Evolutionary conservation across 441 rosid species (phyloP).

Genomic region (Melastoma candidum): DNA sequence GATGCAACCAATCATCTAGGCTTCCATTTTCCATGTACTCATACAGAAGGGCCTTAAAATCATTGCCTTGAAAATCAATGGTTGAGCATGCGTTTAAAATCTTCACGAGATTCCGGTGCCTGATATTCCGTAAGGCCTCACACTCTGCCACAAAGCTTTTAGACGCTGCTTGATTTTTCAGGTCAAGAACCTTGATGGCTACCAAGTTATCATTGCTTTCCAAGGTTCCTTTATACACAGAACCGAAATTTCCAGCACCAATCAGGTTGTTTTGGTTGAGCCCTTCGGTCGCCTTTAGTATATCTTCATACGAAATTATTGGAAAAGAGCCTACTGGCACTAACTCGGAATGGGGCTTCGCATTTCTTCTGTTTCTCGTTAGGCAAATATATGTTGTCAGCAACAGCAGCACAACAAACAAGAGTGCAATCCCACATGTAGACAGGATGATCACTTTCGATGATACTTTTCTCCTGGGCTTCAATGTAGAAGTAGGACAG

Average conservation of each 20-base stretch:
- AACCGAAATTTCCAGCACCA: slow-evolving; percentile 13
- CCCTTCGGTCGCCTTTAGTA: slow-evolving; percentile 11
- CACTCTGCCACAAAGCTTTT: slow-evolving; percentile 7
- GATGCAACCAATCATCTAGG: too few species aligned
- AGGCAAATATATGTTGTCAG: not conserved
- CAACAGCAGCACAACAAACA: too few species aligned
- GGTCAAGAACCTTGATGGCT: slow-evolving; percentile 18
- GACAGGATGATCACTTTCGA: too few species aligned
- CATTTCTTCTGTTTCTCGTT: not conserved
- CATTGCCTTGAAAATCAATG: slow-evolving; percentile 5
- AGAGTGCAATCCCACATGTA: too few species aligned
- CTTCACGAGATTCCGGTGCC: slow-evolving; percentile 6
- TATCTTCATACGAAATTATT: slow-evolving; percentile 14
- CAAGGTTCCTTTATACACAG: slow-evolving; percentile 18
- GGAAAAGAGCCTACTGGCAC: not conserved
- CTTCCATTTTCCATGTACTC: too few species aligned
- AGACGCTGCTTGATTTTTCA: slow-evolving; percentile 14
- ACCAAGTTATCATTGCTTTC: not conserved
- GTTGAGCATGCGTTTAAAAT: not conserved
- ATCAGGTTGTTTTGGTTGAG: slow-evolving; percentile 15
- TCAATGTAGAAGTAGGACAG: too few species aligned
- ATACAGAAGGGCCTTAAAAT: too few species aligned
- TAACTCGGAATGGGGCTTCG: not conserved
- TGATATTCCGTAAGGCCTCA: slow-evolving; percentile 6
- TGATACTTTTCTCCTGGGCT: too few species aligned